Conservation (phyloP, 2,329 filamentous ascomycete species). For the Neonectria hederae region DNA sequence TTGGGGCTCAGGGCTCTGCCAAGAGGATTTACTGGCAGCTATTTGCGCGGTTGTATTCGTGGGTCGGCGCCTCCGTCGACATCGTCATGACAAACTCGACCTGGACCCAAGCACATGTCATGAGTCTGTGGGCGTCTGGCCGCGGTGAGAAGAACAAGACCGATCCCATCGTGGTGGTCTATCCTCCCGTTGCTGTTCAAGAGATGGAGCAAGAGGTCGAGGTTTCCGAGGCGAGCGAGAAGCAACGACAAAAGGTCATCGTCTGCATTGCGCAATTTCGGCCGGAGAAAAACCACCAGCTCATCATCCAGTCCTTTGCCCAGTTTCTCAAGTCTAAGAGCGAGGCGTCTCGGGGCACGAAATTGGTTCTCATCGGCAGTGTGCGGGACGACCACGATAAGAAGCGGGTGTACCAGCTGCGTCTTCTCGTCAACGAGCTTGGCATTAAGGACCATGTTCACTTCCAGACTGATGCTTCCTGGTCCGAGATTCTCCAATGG, state of each 20-base stretch:
- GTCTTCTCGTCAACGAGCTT: slow-evolving; percentile 86
- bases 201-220: slow-evolving; percentile 81
- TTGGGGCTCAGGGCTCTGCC: slow-evolving; percentile 71
- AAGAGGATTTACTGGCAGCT: slow-evolving; percentile 88
- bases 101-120: slow-evolving; percentile 90
- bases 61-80: slow-evolving; percentile 84
- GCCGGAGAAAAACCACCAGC: slow-evolving; percentile 93
- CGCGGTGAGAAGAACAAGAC: slow-evolving; percentile 56
- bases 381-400: slow-evolving; percentile 87
- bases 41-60: slow-evolving; percentile 85
- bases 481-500: slow-evolving; percentile 86
- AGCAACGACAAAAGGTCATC: slow-evolving; percentile 73
- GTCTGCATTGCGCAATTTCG: slow-evolving; percentile 98
- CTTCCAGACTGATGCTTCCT: slow-evolving; percentile 90
- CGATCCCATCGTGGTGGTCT: slow-evolving; percentile 77
- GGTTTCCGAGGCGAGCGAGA: slow-evolving; percentile 75
- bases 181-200: slow-evolving; percentile 89
- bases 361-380: slow-evolving; percentile 86
- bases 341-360: slow-evolving; percentile 63
- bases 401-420: slow-evolving; percentile 86
- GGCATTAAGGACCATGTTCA: slow-evolving; percentile 84
- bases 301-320: slow-evolving; percentile 87
- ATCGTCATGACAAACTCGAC: slow-evolving; percentile 97
- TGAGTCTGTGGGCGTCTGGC: slow-evolving; percentile 77
- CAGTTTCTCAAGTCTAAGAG: slow-evolving; percentile 70